Base-by-base conservation (phyloP, 2,329 filamentous ascomycete species). In the Peltaster fructicola region DNA sequence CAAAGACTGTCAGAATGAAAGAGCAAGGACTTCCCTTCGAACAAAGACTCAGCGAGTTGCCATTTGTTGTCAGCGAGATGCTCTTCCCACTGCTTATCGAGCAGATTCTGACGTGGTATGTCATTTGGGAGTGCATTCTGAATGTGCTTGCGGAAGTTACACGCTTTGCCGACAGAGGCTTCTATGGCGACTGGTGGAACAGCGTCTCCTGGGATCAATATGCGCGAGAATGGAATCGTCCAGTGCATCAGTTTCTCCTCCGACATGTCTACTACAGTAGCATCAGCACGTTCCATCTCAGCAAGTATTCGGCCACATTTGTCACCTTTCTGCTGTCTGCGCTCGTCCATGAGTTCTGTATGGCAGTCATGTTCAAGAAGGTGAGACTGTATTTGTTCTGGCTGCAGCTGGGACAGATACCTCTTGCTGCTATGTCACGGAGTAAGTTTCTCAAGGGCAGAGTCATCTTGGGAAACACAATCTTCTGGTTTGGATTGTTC, bases 351-450 rank as follows among this genome's bases (percentile, higher is more conserved):
- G 77, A 84, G 47, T 53, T 82, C 22, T 63, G 81, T 40, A 82
- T 82, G 77, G 75, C 73, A 57, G 77, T 76, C 36, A 58, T 84
- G 16, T 84, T 84, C 48, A 74, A 73, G 48, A 81, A 80, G 49
- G 58, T 82, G 7, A 57, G 76, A 18, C 76, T 76, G 0, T 82
- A 82, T 39, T 50, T 82, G 22, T 63, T 82, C 12, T 52, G 68
- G n/a, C 50, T 77, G 40, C 77, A 84, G 46, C 69, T 85, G 65
- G 61, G 61, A 34, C 77, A 85, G 49, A 48, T 84, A 21, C 77
- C 77, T 16, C 51, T 84, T 8, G 73, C 78, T 3, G 59, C 57
- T 15, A 44, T 84, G 22, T 75, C 70, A 38, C 61, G 72, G 33
- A 78, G 71, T 1, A 68, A 59, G 34, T 67, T 71, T 54, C 53